phyloP scores from a whole-genome alignment of 2,329 filamentous ascomycete species.

The Calonectria naviculata region DNA sequence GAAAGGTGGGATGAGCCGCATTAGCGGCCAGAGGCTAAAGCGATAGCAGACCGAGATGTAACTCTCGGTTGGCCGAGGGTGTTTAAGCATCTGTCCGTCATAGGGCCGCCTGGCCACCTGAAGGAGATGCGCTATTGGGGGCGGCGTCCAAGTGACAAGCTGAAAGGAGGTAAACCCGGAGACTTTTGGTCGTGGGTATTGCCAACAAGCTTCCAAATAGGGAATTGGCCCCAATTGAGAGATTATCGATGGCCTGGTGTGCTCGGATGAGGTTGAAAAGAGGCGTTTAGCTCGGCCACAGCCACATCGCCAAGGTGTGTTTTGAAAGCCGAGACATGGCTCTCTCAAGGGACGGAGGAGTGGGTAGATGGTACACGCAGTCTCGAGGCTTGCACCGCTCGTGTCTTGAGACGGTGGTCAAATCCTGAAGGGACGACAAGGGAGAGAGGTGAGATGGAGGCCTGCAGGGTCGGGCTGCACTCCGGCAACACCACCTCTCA shows the following conservation, averaged over 20 bases:
- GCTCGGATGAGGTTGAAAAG: slow-evolving; percentile 1
- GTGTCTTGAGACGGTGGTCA: neutral
- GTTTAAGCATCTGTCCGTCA: neutral
- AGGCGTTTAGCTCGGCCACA: neutral
- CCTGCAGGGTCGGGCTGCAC: neutral
- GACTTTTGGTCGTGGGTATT: neutral
- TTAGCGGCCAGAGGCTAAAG: slow-evolving; percentile 35
- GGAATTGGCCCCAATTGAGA: neutral
- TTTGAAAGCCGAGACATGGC: slow-evolving; percentile 2
- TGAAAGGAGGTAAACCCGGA: slow-evolving; percentile 32
- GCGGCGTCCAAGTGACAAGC: slow-evolving; percentile 36
- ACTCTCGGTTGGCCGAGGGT: slow-evolving; percentile 17
- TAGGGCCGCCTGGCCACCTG: slow-evolving; percentile 8
- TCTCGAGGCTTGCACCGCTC: neutral
- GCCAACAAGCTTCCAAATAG: neutral
- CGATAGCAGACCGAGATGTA: slow-evolving; percentile 21
- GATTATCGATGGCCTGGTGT: neutral
- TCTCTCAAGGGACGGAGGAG: neutral
- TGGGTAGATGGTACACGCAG: neutral
- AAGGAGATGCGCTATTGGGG: slow-evolving; percentile 23
- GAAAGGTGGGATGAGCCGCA: slow-evolving; percentile 38
- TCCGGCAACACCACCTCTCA: neutral
- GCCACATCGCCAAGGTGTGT: neutral
- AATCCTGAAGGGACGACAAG: neutral
- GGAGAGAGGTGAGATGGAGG: neutral